Evolutionary conservation across 2,329 filamentous ascomycete species (phyloP).

Genomic region (Sporothrix mexicana): DNA sequence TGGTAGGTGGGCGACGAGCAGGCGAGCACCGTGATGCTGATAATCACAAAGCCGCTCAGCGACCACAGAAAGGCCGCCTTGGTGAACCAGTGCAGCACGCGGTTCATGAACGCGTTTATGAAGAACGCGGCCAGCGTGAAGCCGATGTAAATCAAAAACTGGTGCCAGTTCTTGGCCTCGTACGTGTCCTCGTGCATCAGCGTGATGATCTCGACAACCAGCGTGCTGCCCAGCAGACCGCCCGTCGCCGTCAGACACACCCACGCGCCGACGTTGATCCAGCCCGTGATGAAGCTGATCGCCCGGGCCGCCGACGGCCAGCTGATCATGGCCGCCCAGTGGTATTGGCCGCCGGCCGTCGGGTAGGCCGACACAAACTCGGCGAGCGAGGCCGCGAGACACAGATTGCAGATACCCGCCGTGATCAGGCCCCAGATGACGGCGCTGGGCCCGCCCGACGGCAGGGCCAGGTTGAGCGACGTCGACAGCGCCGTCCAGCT

Average conservation of each 20-base stretch:
- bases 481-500: slow-evolving; percentile 57
- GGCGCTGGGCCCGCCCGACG: slow-evolving; percentile 70
- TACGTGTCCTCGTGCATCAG: slow-evolving; percentile 63
- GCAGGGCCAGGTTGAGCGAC: slow-evolving; percentile 59
- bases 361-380: slow-evolving; percentile 72
- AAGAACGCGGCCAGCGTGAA: slow-evolving; percentile 66
- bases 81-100: slow-evolving; percentile 67
- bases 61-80: slow-evolving; percentile 75
- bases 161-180: slow-evolving; percentile 67
- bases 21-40: slow-evolving; percentile 71
- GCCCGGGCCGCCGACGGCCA: slow-evolving; percentile 65
- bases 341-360: slow-evolving; percentile 68
- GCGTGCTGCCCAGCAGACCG: slow-evolving; percentile 69
- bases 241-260: slow-evolving; percentile 71
- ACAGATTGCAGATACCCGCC: slow-evolving; percentile 71
- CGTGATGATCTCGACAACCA: slow-evolving; percentile 69
- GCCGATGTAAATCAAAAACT: slow-evolving; percentile 73
- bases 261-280: slow-evolving; percentile 76
- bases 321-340: slow-evolving; percentile 71
- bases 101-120: slow-evolving; percentile 69
- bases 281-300: slow-evolving; percentile 73
- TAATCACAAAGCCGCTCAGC: slow-evolving; percentile 69
- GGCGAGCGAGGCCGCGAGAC: slow-evolving; percentile 70
- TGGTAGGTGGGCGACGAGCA: slow-evolving; percentile 70
- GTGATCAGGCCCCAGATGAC: slow-evolving; percentile 74